Percentiles rank a stretch among this genome's conserved stretches.
Evolutionary conservation across 805 yeast species (phyloP).

Genomic region (Teunomyces stri): DNA sequence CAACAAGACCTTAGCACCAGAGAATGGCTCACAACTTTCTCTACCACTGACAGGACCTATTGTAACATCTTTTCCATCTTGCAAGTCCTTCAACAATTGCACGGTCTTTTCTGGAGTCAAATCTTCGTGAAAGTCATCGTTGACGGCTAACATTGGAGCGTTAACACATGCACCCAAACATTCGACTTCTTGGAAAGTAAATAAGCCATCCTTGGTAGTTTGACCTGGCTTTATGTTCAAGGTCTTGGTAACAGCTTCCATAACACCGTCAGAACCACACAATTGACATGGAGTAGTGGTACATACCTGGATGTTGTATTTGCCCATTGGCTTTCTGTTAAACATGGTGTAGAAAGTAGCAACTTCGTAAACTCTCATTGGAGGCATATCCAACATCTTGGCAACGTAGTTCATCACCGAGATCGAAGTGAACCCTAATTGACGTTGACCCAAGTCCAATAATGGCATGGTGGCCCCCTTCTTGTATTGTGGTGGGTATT

Average conservation of each 20-base stretch:
- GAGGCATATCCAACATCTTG: conserved; percentile 79
- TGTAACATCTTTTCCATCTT: conserved; percentile 56
- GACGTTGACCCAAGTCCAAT: conserved; percentile 84
- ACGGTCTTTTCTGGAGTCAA: conserved; percentile 66
- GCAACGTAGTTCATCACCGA: conserved; percentile 91
- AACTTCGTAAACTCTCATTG: conserved; percentile 91
- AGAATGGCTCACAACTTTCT: conserved; percentile 71
- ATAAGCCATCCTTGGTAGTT: conserved; percentile 70
- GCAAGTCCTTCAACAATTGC: conserved; percentile 58
- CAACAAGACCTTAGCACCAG: conserved; percentile 63
- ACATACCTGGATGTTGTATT: conserved; percentile 79
- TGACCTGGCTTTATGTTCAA: conserved; percentile 71
- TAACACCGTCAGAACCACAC: conserved; percentile 77
- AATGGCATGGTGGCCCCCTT: conserved; percentile 88
- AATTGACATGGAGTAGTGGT: conserved; percentile 89
- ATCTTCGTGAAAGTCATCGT: conserved; percentile 83
- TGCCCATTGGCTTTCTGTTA: conserved; percentile 83
- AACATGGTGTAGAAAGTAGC: conserved; percentile 93
- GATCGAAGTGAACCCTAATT: conserved; percentile 80
- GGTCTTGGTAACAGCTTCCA: conserved; percentile 62
- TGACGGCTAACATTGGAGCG: conserved; percentile 84
- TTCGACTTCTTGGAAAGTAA: conserved; percentile 85
- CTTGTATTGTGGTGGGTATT: conserved; percentile 83
- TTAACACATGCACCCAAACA: conserved; percentile 91
- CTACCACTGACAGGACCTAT: conserved; percentile 75